Percentiles rank a stretch among this genome's conserved stretches.
Evolutionary conservation across 2,329 filamentous ascomycete species (phyloP).

Genomic region (Calonectria leucothoes): DNA sequence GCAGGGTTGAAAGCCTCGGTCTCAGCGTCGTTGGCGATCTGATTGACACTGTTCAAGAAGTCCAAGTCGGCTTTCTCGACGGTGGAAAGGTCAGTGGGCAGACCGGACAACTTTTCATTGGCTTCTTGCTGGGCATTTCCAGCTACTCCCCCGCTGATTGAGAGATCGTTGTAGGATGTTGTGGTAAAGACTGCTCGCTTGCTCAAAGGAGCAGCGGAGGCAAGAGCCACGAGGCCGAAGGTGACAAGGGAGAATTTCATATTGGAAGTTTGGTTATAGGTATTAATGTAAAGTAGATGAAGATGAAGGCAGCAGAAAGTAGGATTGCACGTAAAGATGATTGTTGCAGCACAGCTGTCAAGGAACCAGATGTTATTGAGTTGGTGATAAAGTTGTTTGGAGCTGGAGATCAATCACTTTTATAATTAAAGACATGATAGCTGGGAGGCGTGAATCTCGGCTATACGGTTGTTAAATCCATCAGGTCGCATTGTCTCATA

Average conservation of each 20-base stretch:
- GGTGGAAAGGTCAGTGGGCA: slow-evolving; percentile 54
- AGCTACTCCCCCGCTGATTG: slow-evolving; percentile 59
- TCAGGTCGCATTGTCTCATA: not conserved
- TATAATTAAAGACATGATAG: not conserved
- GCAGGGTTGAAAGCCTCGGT: slow-evolving; percentile 64
- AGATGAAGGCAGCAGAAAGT: not conserved
- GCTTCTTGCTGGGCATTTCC: slow-evolving; percentile 59
- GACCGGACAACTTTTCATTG: slow-evolving; percentile 49
- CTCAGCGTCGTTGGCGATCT: slow-evolving; percentile 66
- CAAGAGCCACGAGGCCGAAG: slow-evolving; percentile 41
- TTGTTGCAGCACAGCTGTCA: slow-evolving; percentile 8
- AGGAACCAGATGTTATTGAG: not conserved
- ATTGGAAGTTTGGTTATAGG: slow-evolving; percentile 11
- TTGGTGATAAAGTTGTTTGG: not conserved
- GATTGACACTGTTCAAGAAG: slow-evolving; percentile 62
- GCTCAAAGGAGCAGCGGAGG: slow-evolving; percentile 43
- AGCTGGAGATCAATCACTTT: not conserved
- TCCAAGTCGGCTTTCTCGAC: slow-evolving; percentile 60
- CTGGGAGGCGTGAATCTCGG: not conserved
- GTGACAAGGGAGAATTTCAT: slow-evolving; percentile 51
- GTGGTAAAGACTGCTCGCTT: slow-evolving; percentile 47
- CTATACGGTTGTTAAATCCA: not conserved
- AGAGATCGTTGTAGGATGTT: slow-evolving; percentile 56
- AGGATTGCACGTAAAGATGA: not conserved
- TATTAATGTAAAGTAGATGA: not conserved